Base-by-base conservation (phyloP, 2,329 filamentous ascomycete genomes). In the Ceratocystis ficicola region DNA sequence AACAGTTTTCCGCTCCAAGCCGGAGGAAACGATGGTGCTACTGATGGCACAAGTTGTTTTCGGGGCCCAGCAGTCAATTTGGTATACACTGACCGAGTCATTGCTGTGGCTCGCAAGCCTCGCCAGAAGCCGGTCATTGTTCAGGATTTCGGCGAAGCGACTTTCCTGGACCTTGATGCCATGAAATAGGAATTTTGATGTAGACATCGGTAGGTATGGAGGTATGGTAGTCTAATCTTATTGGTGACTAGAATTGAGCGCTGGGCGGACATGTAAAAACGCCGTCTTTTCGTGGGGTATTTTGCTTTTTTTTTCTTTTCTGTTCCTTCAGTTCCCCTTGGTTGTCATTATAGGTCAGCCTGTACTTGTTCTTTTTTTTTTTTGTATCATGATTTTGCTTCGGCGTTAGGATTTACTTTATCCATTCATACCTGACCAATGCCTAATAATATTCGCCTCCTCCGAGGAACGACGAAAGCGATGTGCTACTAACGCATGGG, bases 101-200 rank as follows among this genome's bases (percentile, higher is more conserved):
- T 83, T 71, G 82, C 82, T 2, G 73, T 80, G 41, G 82, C 82
- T 1, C 72, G 70, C 25, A 67, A 67, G 63, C 17, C 59, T 20
- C 64, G 60, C 20, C 66, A 62, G 41, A 20, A 44, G 63, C 30
- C 63, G 2, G 32, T 25, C 25, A 30, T 63, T 41, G 74, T 75
- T 52, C 74, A 75, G 20, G 86, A 90, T 72, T 90, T 90, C 72
- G 85, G 81, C 66, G 87, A 90, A 67, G 87, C 87, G 0, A 79
- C 82, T 0, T 90, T 90, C 68, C 73, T 86, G 64, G 82, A 63
- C 10, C 59, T 57, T 57, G 52, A 57, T 22, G 28, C 28, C 17
- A 57, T 57, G 52, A 57, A 32, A 25, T 57, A 57, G 46, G 20
- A 10, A 36, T 36, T 8, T 36, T 36, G 12, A 8, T 41, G 36